Conservation (phyloP, 2,329 filamentous ascomycete species). For the Ophiognomonia clavigignenti-juglandacearum region DNA sequence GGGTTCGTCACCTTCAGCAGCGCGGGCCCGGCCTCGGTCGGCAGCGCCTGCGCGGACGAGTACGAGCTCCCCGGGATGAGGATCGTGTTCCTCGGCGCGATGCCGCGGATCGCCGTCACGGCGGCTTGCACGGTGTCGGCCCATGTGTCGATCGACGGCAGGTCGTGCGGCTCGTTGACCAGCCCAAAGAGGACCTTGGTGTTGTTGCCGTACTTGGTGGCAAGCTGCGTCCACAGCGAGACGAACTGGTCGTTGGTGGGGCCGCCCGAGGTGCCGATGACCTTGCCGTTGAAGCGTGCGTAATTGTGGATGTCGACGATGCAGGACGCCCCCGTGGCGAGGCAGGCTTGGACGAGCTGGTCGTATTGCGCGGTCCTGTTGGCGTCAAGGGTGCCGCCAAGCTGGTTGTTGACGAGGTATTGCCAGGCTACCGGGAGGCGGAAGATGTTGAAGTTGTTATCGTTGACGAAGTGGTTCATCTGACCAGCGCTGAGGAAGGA, state of each 20-base stretch:
- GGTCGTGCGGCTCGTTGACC: constrained; percentile 3
- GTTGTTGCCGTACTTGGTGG: constrained; percentile 49
- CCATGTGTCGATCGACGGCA: constrained; percentile 49
- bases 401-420: constrained; percentile 38
- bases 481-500: constrained; percentile 34
- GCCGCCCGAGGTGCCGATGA: constrained; percentile 61
- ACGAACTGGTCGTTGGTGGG: constrained; percentile 57
- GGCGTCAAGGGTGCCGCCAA: constrained; percentile 36
- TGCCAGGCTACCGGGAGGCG: constrained; percentile 51
- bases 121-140: constrained; percentile 53
- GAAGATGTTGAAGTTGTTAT: constrained; percentile 51
- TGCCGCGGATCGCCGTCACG: constrained; percentile 61
- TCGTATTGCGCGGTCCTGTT: constrained; percentile 40
- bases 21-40: constrained; percentile 43
- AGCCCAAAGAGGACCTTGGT: constrained; percentile 32
- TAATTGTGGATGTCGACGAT: constrained; percentile 35
- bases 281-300: constrained; percentile 54
- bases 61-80: constrained; percentile 51
- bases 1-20: constrained; percentile 50
- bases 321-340: constrained; percentile 42
- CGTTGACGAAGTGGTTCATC: constrained; percentile 52
- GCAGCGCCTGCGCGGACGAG: constrained; percentile 41
- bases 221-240: constrained; percentile 51
- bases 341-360: constrained; percentile 42
- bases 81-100: constrained; percentile 55